Evolutionary conservation across 495 filamentous ascomycete genomes (phyloP), one percentile per base, ranked within the genome.

Genomic region (Neurospora sp.): DNA sequence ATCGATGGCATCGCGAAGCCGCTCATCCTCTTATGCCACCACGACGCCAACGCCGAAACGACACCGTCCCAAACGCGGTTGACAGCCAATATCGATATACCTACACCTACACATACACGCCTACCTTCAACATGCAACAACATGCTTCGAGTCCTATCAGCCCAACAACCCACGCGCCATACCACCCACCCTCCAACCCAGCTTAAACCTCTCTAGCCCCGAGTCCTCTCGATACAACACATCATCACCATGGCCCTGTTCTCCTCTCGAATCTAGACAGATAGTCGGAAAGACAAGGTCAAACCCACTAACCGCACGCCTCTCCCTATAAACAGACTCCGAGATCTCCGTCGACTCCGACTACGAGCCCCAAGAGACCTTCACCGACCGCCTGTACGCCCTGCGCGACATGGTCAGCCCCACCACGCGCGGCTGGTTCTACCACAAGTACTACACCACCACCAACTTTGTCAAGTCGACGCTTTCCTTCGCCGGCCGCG

Each of bases 331-430:
- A 38, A 72, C 74, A 90, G 90, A 92, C 76, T 92, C 91, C 31
- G 89, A 90, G 75, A 87, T 90, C 81, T 91, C 88, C 39, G 85
- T 85, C 72, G 88, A 89, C 73, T 87, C 86, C 71, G 82, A 88
- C 74, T 86, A 84, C 76, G 83, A 85, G 76, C 78, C 80, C 10
- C 88, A 86, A 73, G 91, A 92, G 77, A 87, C 91, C 37, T 82
- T 97, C 70, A 86, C 87, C 80, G 95, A 97, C 76, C 93, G 95
- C 75, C 76, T 99, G 75, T 83, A 86, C 75, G 96, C 96, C 40
- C 88, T 99, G 76, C 90, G 92, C 85, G 96, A 98, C 83, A 97
- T 98, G 66, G 88, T 99, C 37, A 93, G 96, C 18, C 92, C 94
- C 66, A 89, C 90, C 66, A 90, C 92, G 72, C 93, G 96, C 74